Conservation (phyloP, 1,284 basidiomycete species). For the Irpex rosettiformis region DNA sequence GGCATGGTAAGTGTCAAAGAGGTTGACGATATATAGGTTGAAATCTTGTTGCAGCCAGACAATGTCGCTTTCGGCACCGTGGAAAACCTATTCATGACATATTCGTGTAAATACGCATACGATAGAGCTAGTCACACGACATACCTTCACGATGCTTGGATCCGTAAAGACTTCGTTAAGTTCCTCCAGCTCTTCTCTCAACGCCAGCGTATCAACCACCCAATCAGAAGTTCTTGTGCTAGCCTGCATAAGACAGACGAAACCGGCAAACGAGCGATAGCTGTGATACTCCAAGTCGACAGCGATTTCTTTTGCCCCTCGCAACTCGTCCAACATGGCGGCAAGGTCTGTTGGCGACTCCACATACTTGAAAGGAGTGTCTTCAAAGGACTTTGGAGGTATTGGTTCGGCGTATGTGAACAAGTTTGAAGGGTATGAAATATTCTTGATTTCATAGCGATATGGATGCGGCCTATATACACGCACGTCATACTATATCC, state of each 20-base stretch:
- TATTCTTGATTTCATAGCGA: conserved; percentile 74
- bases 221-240: conserved; percentile 85
- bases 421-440: conserved; percentile 67
- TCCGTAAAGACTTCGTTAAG: conserved; percentile 82
- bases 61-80: conserved; percentile 94
- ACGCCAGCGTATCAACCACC: conserved; percentile 77
- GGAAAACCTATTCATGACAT: conserved; percentile 62
- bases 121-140: conserved; percentile 14
- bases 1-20: conserved; percentile 97
- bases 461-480: conserved; percentile 67
- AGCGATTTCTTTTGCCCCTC: conserved; percentile 76
- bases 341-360: conserved; percentile 55
- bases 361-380: conserved; percentile 76
- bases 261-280: conserved; percentile 81
- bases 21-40: conserved; percentile 88
- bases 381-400: conserved; percentile 56
- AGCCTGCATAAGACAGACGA: conserved; percentile 93
- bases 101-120: background rate
- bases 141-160: conserved; percentile 81
- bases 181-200: conserved; percentile 75
- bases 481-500: background rate
- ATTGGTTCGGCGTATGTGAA: conserved; percentile 51
- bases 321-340: conserved; percentile 65
- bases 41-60: conserved; percentile 97
- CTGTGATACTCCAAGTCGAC: conserved; percentile 95